Evolutionary conservation across 2,329 filamentous ascomycete species (phyloP), one percentile per base, ranked within the genome.

Genomic region (Paradendryphiella salina): DNA sequence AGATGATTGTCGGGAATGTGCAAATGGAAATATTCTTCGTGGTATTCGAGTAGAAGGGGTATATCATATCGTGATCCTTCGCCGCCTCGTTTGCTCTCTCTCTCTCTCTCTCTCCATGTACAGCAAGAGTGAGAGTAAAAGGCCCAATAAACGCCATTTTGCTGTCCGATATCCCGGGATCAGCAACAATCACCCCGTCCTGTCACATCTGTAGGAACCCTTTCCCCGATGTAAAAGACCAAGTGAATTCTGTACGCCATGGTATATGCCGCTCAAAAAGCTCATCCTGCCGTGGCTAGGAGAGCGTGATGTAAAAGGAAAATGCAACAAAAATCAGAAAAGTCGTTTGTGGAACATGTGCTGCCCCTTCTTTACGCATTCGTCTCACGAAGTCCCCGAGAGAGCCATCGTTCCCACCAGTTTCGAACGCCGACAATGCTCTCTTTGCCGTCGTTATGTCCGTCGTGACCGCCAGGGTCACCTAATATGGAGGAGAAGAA

Each of bases 361-460:
- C 13, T 31, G 11, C 28, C 17, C 40, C 18, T 33, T 46, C 40
- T 46, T 40, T 20, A 52, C 17, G 44, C 32, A 31, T 17, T 14
- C 10, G 51, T 43, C 33, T 54, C 51, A 46, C 67, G 56, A 52
- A 76, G 38, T 5, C 71, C 75, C 42, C 72, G 65, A 10, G 71
- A 68, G 21, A 86, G 72, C 80, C 81, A 85, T 38, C 73, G 73
- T 61, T 84, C 82, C 84, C 84, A 86, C 78, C 81, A 85, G 39
- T 76, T 75, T 50, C 82, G 73, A 26, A 86, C 78, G 3, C 78
- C 78, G 2, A 86, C 70, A 3, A 85, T 82, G 10, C 82, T 80
- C 17, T 82, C 81, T 45, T 79, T 76, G 10, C 84, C 84, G 57
- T 86, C 84, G 54, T 86, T 84, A 56, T 79, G 79, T 20, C 80